These are phyloP conservation scores for Hypoxylon intermedium DNA, from an alignment of 495 filamentous ascomycete species.

Conservation along the genomic window DNA sequence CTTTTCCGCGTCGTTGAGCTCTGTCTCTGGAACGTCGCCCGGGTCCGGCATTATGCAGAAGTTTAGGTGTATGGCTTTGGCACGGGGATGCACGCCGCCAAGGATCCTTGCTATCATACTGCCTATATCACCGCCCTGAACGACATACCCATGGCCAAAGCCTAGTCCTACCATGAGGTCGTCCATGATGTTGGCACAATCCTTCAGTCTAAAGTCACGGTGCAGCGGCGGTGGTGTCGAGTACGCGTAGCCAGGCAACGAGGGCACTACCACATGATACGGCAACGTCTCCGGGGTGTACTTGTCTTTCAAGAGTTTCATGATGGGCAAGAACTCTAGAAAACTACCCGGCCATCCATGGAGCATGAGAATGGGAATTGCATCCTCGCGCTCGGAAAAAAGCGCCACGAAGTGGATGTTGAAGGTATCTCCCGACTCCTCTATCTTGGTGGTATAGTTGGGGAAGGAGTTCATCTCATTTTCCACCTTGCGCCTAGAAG, in stretches of 20 bases:
- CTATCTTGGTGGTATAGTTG: slow-evolving; percentile 63
- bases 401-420: slow-evolving; percentile 68
- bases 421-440: slow-evolving; percentile 49
- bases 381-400: slow-evolving; percentile 65
- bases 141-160: slow-evolving; percentile 66
- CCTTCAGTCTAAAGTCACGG: slow-evolving; percentile 51
- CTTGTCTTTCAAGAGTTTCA: slow-evolving; percentile 54
- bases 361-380: slow-evolving; percentile 65
- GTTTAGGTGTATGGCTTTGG: slow-evolving; percentile 3
- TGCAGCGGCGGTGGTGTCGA: slow-evolving; percentile 61
- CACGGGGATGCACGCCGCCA: neutral
- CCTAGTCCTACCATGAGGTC: slow-evolving; percentile 66
- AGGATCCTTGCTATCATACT: slow-evolving; percentile 52
- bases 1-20: slow-evolving; percentile 46
- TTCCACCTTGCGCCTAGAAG: slow-evolving; percentile 59
- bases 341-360: slow-evolving; percentile 58
- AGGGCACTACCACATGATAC: slow-evolving; percentile 72
- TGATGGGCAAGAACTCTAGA: slow-evolving; percentile 59
- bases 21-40: neutral
- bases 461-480: slow-evolving; percentile 67
- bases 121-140: slow-evolving; percentile 73
- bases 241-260: slow-evolving; percentile 67
- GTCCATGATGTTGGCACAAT: slow-evolving; percentile 59
- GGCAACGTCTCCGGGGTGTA: slow-evolving; percentile 64
- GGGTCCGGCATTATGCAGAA: slow-evolving; percentile 12